Base-by-base conservation (phyloP, 2,329 filamentous ascomycete genomes). In the Amylocarpus encephaloides region DNA sequence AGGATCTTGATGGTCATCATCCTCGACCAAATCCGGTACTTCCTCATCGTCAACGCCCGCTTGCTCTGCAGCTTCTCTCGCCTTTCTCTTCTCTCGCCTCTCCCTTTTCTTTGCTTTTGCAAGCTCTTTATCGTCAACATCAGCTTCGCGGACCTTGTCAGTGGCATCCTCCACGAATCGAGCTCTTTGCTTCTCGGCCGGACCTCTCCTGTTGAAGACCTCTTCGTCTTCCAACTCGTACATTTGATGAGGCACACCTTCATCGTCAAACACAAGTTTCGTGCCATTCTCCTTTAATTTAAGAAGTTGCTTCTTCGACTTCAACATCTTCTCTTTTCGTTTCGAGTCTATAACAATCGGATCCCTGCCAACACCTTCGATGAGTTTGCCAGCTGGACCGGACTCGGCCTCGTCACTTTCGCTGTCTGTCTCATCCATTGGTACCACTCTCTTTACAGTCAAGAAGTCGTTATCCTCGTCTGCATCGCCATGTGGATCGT, bases 291-390 rank as follows among this genome's bases (percentile, higher is more conserved):
- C 88, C 74, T 90, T 94, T 74, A 88, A 87, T 66, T 95, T 93
- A 64, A 89, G 78, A 58, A 96, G 79, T 69, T 94, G 87, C 77
- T 95, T 95, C 76, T 96, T 97, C 16, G 88, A 94, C 64, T 86
- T 86, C 58, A 97, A 79, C n/a, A 95, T 79, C 72, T 96, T 97
- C 71, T 95, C 92, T 59, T 90, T 85, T 19, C 93, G 88, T 68
- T 97, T 94, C 11, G 90, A 95, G 72, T 98, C 93, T 55, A 98
- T 82, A 16, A 95, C 73, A 40, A 95, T 76, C 1, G 88, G 80
- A 26, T 86, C 80, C 54, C 78, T 81, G 47, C 84, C 83, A 11
- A 86, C 75, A 1, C 85, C 77, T 35, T 79, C 70, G 43, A 96
- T 76, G 2, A 83, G 75, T 68, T 83, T 86, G 45, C 71, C 70